Evolutionary conservation across 441 rosid species (phyloP).

Genomic region (Cnidoscolus chayamansa): DNA sequence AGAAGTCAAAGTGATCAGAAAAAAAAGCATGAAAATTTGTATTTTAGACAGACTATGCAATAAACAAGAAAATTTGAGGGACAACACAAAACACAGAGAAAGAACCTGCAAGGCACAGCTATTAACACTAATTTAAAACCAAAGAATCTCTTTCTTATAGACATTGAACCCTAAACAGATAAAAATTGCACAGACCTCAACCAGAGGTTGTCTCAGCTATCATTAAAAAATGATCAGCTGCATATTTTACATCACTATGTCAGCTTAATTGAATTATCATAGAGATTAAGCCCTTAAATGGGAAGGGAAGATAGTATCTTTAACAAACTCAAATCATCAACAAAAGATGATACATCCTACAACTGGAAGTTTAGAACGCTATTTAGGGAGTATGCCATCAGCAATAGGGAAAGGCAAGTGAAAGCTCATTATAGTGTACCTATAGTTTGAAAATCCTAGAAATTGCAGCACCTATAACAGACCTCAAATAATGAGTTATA

Average conservation of each 20-base stretch:
- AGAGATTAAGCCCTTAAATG: background rate
- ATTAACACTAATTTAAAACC: background rate
- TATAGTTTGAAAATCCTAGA: background rate
- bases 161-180: background rate
- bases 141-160: background rate
- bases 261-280: background rate
- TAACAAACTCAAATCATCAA: background rate
- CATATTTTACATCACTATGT: background rate
- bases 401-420: background rate
- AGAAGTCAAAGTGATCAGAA: conserved; percentile 17
- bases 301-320: background rate
- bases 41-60: background rate
- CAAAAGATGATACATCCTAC: background rate
- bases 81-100: no score
- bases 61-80: background rate
- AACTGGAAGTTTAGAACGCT: background rate
- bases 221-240: background rate
- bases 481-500: background rate
- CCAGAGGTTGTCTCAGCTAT: background rate
- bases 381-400: background rate
- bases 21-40: background rate
- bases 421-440: background rate
- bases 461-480: background rate
- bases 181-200: background rate
- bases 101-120: background rate